Evolutionary conservation across 495 filamentous ascomycete species (phyloP), one percentile per base, ranked within the genome.

Genomic region (Podospora didyma): DNA sequence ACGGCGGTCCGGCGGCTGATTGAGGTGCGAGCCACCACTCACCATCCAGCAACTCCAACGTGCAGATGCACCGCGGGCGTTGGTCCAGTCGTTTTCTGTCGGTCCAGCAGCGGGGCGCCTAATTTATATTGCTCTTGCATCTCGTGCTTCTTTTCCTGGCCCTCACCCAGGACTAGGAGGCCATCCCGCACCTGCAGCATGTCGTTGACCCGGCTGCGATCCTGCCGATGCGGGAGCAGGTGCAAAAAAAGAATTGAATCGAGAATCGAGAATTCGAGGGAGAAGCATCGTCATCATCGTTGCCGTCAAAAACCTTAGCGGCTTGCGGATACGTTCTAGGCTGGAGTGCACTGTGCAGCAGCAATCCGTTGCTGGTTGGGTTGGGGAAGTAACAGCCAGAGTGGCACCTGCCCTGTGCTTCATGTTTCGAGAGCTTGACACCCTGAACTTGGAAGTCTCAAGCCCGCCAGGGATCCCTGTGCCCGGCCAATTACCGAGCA

Each of bases 51-150:
- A 9, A 31, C 49, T 31, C 49, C 39, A 55, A 11, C n/a, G 37
- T 31, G 20, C 44, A 19, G 47, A 56, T 44, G 53, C 41, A 49
- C 53, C 61, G 61, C 61, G 61, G 53, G 54, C 61, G 39, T 21
- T 54, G 39, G 53, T 47, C 61, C 61, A 63, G 49, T 63, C 46
- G 41, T 35, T 24, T 34, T 23, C 34, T 17, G 14, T 4, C 17
- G 19, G 34, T 45, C 44, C 41, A 24, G 48, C 31, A 49, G n/a
- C 22, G 47, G 0, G 22, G 61, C 61, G 61, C 57, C 53, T 63
- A 63, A 44, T 57, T n/a, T 60, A 60, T 21, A 60, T 60, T 63
- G 57, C n/a, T 56, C 45, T 50, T 56, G 51, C 48, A 53, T 28
- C n/a, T 12, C 42, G 19, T 50, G 51, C 22, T 54, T 31, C 47